Base-by-base conservation (phyloP, 148 eudicot species). In the Limonium bicolor region DNA sequence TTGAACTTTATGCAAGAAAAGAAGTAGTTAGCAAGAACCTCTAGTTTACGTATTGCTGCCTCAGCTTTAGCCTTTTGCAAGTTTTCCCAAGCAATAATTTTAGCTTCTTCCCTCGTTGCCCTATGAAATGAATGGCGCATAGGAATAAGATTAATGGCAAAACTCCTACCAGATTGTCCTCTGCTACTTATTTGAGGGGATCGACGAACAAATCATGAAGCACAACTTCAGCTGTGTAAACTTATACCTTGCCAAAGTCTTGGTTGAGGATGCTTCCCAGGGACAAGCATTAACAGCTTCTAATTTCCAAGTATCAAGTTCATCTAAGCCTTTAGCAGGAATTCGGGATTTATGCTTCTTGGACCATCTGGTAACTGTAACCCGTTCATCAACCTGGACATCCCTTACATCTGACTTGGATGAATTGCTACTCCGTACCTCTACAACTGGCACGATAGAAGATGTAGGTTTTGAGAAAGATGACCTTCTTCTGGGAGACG, bases 31-130 rank as follows among this genome's bases (percentile, higher is more conserved):
- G 56, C 36, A 50, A 58, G 25, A 52, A 88, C 97, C 97, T 88
- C 97, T 17, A 88, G 77, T 68, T 80, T 88, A 21, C 86, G 58
- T 36, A 88, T 80, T 3, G 92, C 78, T 42, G 94, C 92, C 68
- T 88, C 96, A 36, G 96, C 96, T 72, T 83, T 88, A 52, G 96
- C 94, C 65, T 74, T 77, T 70, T 88, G 94, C 61, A 83, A 73
- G 62, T 88, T 88, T 62, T 88, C 97, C 97, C 97, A 88, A 38
- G 97, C 94, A 59, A 59, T 63, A 44, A 88, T 88, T 58, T 72
- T 88, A 46, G 94, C 86, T 66, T 83, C 94, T 36, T 88, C 92
- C 54, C 92, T 77, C 60, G 66, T 71, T 19, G 62, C 38, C 64
- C 97, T 88, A 67, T 34, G 19, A 23, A 43, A 14, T n/a, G n/a